Evolutionary conservation across 2,329 filamentous ascomycete genomes (phyloP).

Genomic region (Septoria petroselini): DNA sequence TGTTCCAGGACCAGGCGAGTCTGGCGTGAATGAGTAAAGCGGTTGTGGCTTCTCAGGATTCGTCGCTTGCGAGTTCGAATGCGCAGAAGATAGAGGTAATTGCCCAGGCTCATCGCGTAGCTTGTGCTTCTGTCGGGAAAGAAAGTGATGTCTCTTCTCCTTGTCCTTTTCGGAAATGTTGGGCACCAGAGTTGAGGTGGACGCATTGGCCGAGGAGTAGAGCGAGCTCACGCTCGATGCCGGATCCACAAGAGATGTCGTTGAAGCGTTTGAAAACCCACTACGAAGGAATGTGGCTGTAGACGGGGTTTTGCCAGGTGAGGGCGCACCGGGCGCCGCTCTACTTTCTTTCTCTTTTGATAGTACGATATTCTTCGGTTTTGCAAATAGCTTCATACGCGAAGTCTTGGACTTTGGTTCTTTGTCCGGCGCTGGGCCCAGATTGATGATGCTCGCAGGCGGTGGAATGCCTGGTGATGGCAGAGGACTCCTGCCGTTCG

Average conservation of each 20-base stretch:
- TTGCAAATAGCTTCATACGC: slow-evolving; percentile 72
- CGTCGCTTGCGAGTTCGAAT: slow-evolving; percentile 71
- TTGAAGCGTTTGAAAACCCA: slow-evolving; percentile 64
- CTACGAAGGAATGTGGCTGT: slow-evolving; percentile 62
- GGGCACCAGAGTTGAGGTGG: slow-evolving; percentile 71
- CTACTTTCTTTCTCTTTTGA: slow-evolving; percentile 63
- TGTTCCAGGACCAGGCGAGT: slow-evolving; percentile 65
- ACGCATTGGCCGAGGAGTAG: slow-evolving; percentile 73
- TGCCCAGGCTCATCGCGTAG: slow-evolving; percentile 64
- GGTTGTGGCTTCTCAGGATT: slow-evolving; percentile 73
- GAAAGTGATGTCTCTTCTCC: slow-evolving; percentile 74
- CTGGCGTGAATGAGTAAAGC: slow-evolving; percentile 75
- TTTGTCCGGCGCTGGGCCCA: slow-evolving; percentile 44
- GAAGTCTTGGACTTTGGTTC: slow-evolving; percentile 66
- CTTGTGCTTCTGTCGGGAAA: slow-evolving; percentile 77
- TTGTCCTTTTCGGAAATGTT: slow-evolving; percentile 60
- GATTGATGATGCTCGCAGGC: slow-evolving; percentile 14
- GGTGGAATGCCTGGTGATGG: slow-evolving; percentile 41
- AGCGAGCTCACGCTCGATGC: slow-evolving; percentile 58
- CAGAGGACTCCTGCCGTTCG: slow-evolving; percentile 53
- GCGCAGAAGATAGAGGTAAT: slow-evolving; percentile 69
- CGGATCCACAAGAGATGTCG: slow-evolving; percentile 65
- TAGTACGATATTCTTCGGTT: slow-evolving; percentile 70
- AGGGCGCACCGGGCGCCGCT: slow-evolving; percentile 66
- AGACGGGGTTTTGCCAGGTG: slow-evolving; percentile 49